Percentiles rank a stretch among this genome's conserved stretches.
phyloP scores from a whole-genome alignment of 1,139 yeast species.

The Dujonia santamariae region DNA sequence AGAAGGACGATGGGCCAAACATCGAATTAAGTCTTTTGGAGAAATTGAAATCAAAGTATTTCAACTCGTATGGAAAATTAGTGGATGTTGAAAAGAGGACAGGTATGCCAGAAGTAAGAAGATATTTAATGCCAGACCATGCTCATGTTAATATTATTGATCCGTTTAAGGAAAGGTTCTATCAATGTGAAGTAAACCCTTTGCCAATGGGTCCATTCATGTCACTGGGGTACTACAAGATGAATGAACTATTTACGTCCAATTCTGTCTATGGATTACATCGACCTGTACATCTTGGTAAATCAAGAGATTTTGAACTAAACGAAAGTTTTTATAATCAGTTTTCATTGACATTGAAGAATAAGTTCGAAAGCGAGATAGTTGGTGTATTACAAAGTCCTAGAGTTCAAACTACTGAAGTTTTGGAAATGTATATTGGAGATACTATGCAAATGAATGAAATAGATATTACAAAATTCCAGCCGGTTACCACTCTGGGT shows the following conservation, averaged over 20 bases:
- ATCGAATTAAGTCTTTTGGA: too few relatives aligned
- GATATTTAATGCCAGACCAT: too few relatives aligned
- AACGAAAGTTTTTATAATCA: constrained; percentile 24
- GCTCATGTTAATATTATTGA: not conserved
- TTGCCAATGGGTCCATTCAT: constrained; percentile 20
- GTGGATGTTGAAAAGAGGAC: too few relatives aligned
- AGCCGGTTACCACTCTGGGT: constrained; percentile 9
- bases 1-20: too few relatives aligned
- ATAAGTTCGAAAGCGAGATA: too few relatives aligned
- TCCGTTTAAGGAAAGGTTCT: constrained; percentile 14
- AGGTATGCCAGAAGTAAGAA: too few relatives aligned
- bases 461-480: constrained; percentile 22
- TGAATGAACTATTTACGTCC: constrained; percentile 38
- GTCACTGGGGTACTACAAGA: constrained; percentile 31
- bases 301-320: constrained; percentile 31
- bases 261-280: constrained; percentile 34
- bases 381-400: constrained; percentile 23
- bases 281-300: constrained; percentile 31
- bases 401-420: constrained; percentile 22
- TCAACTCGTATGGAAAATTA: too few relatives aligned
- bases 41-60: too few relatives aligned
- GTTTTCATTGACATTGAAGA: constrained; percentile 29
- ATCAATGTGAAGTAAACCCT: constrained; percentile 33
- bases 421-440: constrained; percentile 32
- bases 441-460: constrained; percentile 22